These are phyloP conservation scores for Aspergillus jensenii DNA, from an alignment of 2,329 filamentous ascomycete species.

Conservation along the genomic window DNA sequence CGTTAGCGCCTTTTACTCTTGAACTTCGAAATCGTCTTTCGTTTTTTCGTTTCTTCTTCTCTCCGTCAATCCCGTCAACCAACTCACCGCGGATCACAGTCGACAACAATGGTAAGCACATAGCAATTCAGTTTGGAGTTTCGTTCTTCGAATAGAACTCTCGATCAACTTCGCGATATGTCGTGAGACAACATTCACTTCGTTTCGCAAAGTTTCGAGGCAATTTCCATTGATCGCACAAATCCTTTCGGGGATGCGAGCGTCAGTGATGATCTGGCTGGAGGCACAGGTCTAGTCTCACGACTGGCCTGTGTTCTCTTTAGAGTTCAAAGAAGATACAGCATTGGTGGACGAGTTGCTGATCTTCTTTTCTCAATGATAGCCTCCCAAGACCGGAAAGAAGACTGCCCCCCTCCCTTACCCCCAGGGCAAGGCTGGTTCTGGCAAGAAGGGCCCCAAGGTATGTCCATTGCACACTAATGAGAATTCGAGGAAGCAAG, in stretches of 20 bases:
- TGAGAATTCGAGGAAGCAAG: not conserved
- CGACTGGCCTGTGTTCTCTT: conserved; percentile 59
- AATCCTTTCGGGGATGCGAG: conserved; percentile 32
- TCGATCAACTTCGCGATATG: conserved; percentile 42
- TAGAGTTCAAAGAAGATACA: conserved; percentile 90
- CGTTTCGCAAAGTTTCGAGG: conserved; percentile 28
- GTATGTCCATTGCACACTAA: conserved; percentile 56
- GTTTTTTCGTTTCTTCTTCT: conserved; percentile 27
- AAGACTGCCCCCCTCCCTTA: conserved; percentile 97
- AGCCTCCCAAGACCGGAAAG: conserved; percentile 98
- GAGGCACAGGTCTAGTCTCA: conserved; percentile 52
- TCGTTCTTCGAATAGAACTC: conserved; percentile 30
- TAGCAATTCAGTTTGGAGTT: conserved; percentile 41
- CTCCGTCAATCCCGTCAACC: conserved; percentile 46
- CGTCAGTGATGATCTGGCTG: conserved; percentile 53
- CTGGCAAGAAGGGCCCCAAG: conserved; percentile 92
- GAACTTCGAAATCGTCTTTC: conserved; percentile 14
- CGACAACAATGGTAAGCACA: conserved; percentile 63
- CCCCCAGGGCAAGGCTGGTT: conserved; percentile 85
- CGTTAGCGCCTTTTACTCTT: conserved; percentile 24
- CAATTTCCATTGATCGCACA: conserved; percentile 38
- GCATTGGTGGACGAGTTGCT: conserved; percentile 75
- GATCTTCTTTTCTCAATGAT: conserved; percentile 99
- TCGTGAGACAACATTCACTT: conserved; percentile 31
- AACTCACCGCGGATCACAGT: conserved; percentile 51